Percentiles rank a stretch among this genome's conserved stretches.
These are phyloP conservation scores for Leptographium radiaticola DNA, from an alignment of 2,329 filamentous ascomycete genomes.

Conservation along the genomic window DNA sequence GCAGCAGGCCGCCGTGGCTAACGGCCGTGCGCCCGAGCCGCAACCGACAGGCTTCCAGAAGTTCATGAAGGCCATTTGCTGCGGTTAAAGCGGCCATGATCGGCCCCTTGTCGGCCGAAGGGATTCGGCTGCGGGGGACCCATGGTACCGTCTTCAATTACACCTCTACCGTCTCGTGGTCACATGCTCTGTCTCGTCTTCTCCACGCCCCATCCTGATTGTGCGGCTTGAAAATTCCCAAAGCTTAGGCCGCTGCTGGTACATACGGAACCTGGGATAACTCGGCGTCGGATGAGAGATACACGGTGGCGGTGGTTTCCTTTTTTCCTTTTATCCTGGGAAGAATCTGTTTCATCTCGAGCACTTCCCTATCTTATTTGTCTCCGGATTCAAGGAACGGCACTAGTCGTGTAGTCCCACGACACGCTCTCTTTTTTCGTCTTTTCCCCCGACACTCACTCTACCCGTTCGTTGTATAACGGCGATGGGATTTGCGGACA, in stretches of 20 bases:
- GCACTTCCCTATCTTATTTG: not conserved
- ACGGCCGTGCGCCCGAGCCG: constrained; percentile 48
- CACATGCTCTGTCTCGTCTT: not conserved
- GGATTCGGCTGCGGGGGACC: not conserved
- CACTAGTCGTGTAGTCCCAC: not conserved
- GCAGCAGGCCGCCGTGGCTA: constrained; percentile 28
- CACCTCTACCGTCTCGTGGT: not conserved
- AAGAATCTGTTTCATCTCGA: not conserved
- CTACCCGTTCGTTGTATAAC: not conserved
- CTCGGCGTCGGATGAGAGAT: not conserved
- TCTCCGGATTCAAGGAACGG: not conserved
- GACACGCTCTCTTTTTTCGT: not conserved
- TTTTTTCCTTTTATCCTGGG: not conserved
- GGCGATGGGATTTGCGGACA: not conserved
- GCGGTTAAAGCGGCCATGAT: constrained; percentile 41
- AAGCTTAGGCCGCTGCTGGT: not conserved
- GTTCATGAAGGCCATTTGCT: constrained; percentile 85
- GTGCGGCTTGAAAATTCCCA: not conserved
- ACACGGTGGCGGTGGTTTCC: not conserved
- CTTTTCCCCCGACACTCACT: not conserved
- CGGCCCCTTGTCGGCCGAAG: not conserved
- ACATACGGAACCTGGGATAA: not conserved
- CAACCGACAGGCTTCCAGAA: constrained; percentile 81
- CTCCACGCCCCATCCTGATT: not conserved
- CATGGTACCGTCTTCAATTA: not conserved